Evolutionary conservation across 345 rosid genomes (phyloP).

Genomic region (Eucalyptus albens): DNA sequence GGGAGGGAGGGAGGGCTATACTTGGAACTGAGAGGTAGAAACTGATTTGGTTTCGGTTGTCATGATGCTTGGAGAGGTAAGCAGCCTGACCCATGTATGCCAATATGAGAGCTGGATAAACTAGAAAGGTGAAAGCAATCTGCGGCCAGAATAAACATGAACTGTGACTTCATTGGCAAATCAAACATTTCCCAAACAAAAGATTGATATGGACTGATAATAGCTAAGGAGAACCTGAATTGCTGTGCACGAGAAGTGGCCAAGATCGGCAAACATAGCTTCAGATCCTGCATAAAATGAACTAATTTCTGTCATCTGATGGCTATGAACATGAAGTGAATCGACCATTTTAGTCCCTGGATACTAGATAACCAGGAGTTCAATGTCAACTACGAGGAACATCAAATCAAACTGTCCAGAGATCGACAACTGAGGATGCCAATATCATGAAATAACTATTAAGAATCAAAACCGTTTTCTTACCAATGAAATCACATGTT

Average conservation of each 20-base stretch:
- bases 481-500: neutral
- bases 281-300: constrained; percentile 65
- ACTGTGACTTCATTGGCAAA: neutral
- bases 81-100: constrained; percentile 99
- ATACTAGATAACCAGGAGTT: neutral
- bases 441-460: neutral
- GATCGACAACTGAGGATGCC: neutral
- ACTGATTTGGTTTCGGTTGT: constrained; percentile 44
- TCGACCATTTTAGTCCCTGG: neutral
- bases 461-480: neutral
- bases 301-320: neutral
- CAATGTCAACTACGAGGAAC: neutral
- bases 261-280: constrained; percentile 99
- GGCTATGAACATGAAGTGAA: neutral
- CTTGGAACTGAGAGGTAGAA: constrained; percentile 95
- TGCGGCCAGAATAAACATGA: constrained; percentile 1
- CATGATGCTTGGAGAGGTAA: constrained; percentile 83
- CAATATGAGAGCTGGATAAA: constrained; percentile 95
- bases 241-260: constrained; percentile 92
- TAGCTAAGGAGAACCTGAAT: constrained; percentile 44
- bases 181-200: neutral
- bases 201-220: neutral
- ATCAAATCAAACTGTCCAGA: neutral
- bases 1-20: neutral
- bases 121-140: constrained; percentile 94